Conservation (phyloP, 2,329 filamentous ascomycete species). For the Fusarium nematophilum region DNA sequence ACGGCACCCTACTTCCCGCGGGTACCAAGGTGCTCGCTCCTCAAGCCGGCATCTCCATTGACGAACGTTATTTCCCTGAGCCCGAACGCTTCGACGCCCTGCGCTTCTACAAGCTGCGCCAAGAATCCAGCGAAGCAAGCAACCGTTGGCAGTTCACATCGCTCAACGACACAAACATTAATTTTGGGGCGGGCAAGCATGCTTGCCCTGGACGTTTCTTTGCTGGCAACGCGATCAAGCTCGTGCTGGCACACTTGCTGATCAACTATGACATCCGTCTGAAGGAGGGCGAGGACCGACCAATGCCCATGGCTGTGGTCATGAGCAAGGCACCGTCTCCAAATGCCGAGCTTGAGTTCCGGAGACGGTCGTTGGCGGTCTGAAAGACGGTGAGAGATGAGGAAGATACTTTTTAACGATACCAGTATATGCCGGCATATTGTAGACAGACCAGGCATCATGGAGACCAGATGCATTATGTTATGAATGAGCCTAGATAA, state of each 20-base stretch:
- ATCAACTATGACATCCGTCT: constrained; percentile 57
- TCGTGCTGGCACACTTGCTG: constrained; percentile 56
- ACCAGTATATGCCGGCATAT: constrained; percentile 26
- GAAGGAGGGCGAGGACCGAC: constrained; percentile 52
- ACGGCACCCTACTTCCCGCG: constrained; percentile 56
- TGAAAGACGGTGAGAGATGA: constrained; percentile 21
- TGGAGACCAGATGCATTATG: not conserved
- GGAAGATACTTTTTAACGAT: constrained; percentile 11
- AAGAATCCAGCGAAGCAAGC: constrained; percentile 51
- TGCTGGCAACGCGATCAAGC: constrained; percentile 59
- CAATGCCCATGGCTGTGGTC: constrained; percentile 51
- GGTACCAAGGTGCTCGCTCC: constrained; percentile 57
- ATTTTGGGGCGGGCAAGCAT: constrained; percentile 61
- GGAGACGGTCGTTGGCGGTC: constrained; percentile 45
- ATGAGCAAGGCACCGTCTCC: constrained; percentile 57
- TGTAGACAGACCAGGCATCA: constrained; percentile 26
- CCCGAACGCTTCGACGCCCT: constrained; percentile 60
- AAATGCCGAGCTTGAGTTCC: constrained; percentile 55
- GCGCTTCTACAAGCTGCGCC: constrained; percentile 60
- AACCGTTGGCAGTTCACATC: constrained; percentile 58
- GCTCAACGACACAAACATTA: constrained; percentile 55
- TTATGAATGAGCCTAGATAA: constrained; percentile 1
- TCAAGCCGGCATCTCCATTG: constrained; percentile 55
- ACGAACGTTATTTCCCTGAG: constrained; percentile 53
- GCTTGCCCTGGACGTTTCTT: constrained; percentile 63